phyloP scores from a whole-genome alignment of 805 yeast genomes.

The Wickerhamomyces chambardii region DNA sequence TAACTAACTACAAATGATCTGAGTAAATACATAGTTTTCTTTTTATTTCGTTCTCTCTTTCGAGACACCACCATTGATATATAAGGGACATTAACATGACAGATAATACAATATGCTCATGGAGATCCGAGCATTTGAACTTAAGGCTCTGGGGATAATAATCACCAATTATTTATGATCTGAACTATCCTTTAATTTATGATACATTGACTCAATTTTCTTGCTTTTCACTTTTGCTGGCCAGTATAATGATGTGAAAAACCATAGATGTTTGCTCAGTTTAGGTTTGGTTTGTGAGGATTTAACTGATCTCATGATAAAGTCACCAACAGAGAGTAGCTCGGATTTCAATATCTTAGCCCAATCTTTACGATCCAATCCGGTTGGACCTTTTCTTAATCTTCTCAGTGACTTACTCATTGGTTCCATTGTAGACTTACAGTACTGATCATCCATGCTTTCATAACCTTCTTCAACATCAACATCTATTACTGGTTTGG shows the following conservation, averaged over 20 bases:
- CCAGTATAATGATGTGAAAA: slow-evolving; percentile 79
- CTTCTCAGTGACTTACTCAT: slow-evolving; percentile 58
- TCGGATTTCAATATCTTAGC: slow-evolving; percentile 62
- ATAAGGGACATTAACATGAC: too few species aligned
- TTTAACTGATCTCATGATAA: slow-evolving; percentile 42
- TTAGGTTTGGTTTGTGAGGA: slow-evolving; percentile 24
- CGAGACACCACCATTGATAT: too few species aligned
- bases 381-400: slow-evolving; percentile 63
- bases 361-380: slow-evolving; percentile 71
- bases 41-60: too few species aligned
- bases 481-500: slow-evolving; percentile 9
- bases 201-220: slow-evolving; percentile 72
- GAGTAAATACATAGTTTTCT: too few species aligned
- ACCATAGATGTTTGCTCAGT: slow-evolving; percentile 66
- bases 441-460: slow-evolving; percentile 68
- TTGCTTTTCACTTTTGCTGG: slow-evolving; percentile 74
- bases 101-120: too few species aligned
- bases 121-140: too few species aligned
- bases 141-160: too few species aligned
- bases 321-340: slow-evolving; percentile 64
- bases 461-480: slow-evolving; percentile 49
- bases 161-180: background rate
- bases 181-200: slow-evolving; percentile 31
- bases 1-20: too few species aligned
- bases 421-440: slow-evolving; percentile 54